Evolutionary conservation across 768 basidiomycete genomes (phyloP), one percentile per base, ranked within the genome.

Genomic region (Suillus tomentosus): DNA sequence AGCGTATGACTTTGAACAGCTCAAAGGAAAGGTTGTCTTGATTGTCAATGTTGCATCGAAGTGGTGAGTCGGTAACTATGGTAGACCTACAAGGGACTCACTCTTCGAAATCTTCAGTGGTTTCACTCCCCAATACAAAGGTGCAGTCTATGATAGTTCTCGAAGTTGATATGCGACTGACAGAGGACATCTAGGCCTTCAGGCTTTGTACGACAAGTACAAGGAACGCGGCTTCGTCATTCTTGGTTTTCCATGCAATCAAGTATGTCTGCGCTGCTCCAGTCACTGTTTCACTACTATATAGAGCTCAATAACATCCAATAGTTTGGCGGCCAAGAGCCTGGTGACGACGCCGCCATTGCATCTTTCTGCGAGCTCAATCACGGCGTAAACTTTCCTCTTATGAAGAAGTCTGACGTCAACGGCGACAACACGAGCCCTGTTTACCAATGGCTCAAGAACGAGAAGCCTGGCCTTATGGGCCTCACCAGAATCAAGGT

Each of bases 401-500:
- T 98, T 58, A 92, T 93, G 88, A 90, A 87, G 79, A 98, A 96
- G 79, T 90, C 90, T 22, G 92, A 97, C 60, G 96, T 97, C 47
- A 98, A 97, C 74, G 95, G 95, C 3, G 87, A 90, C 68, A 79
- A 83, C 67, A 87, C 91, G 64, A 95, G 95, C 77, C 85, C 91
- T 68, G 90, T 95, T 0, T 96, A 84, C 82, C 84, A 90, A 64
- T 95, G 87, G 85, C 82, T 96, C 67, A 96, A 97, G 81, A 78
- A 80, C 34, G 80, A 93, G 76, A 93, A 94, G 74, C 69, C 90
- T 5, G 91, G 91, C 3, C 67, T 94, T 27, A 71, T 93, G 57
- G 90, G 92, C 19, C 76, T 92, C 56, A 80, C 83, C 1, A 81
- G 89, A 36, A 54, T 54, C 11, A 54, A 22, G 31, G 59, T 50